Evolutionary conservation across 805 yeast species (phyloP), one percentile per base, ranked within the genome.

Genomic region (Wickerhamiella nectarea): DNA sequence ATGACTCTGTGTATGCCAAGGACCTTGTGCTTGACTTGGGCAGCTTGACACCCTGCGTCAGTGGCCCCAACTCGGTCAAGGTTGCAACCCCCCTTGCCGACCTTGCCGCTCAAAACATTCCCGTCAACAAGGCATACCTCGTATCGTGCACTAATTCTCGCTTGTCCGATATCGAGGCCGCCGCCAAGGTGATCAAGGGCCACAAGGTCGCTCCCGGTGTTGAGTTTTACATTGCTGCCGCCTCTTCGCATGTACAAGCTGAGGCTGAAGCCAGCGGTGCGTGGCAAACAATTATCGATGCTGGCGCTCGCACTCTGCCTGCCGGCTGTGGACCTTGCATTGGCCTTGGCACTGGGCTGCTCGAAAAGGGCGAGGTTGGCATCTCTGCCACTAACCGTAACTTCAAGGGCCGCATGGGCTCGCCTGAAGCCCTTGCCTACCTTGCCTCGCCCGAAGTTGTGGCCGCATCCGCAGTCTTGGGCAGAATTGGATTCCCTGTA

Each of bases 261-360:
- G 95, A 87, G 53, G 98, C 98, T 37, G 94, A 82, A 65, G 73
- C 75, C 28, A 67, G 65, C 36, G 98, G 99, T 45, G 93, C 94
- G 12, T 93, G 99, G 98, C 72, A 86, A 55, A 76, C 75, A 17
- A 70, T 91, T 46, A 56, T 91, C 38, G 89, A 79, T 45, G 95
- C 97, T 8, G 99, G 99, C 43, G 94, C 95, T 47, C 82, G 68
- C 54, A 84, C 95, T 28, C 74, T 91, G 54, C 97, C 97, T 17
- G 94, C 98, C 12, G 99, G 99, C 18, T 91, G 99, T 68, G 99
- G 99, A 37, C 99, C 99, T 19, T 91, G 99, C 69, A 91, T 91
- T 58, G 99, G 99, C 29, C 69, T 91, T 45, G 99, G 99, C 45
- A 72, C 93, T 22, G 99, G 99, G 40, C 68, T 91, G 51, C 69